Base-by-base conservation (phyloP, 2,329 filamentous ascomycete genomes). In the Sclerotinia subarctica region DNA sequence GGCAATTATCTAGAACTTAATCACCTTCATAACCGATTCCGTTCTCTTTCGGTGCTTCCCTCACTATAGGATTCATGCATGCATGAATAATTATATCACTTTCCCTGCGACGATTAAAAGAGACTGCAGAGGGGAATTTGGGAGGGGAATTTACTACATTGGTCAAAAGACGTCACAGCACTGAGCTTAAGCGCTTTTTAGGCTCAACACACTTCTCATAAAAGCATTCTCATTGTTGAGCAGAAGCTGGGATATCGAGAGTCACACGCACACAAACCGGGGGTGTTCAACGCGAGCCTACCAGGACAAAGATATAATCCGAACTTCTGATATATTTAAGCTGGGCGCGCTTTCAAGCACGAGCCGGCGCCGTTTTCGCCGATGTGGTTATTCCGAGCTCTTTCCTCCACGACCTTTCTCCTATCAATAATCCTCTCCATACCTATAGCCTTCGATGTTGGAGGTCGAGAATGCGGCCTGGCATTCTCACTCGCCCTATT, bases 401-500 rank as follows among this genome's bases (percentile, higher is more conserved):
- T 94, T 74, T 92, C 92, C 77, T 92, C 92, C 81, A 84, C 90
- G 78, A 81, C 92, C 80, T 98, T 97, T 82, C 88, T 98, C 75
- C 86, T 94, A 80, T 91, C 91, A 81, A 93, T 97, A 79, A 89
- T 98, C 77, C 91, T 98, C 78, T 97, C 93, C 71, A 95, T 99
- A 78, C 95, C 95, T 70, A 89, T 99, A 78, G 92, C 94, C 76
- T 98, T 98, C 82, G 95, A 99, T 86, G 94, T 98, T 76, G 95
- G 95, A 78, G 95, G 95, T 71, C 90, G 93, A 76, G 94, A 95
- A 75, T 96, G 93, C 77, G 95, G 95, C 69, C 85, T 99, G 77
- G 94, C 93, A 71, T 98, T 96, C 82, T 97, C 93, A 77, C 86
- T 98, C 66, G 88, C 91, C 59, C 87, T 98, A 66, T 94, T 94